Evolutionary conservation across 73 alveolate genomes (phyloP).

Genomic region (Blepharisma japonicum): DNA sequence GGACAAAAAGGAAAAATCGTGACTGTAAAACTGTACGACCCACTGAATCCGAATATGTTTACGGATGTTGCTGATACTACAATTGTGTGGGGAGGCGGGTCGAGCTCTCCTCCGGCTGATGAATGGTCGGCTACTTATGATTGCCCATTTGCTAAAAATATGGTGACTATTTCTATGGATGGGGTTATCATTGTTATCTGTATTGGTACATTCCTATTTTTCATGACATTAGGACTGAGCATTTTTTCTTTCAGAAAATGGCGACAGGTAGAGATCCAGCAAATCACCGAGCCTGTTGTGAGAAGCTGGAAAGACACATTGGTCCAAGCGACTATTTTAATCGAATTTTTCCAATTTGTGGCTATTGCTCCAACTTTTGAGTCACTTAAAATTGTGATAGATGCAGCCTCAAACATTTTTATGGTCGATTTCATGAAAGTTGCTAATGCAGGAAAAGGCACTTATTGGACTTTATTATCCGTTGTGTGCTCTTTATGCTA

Average conservation of each 20-base stretch:
- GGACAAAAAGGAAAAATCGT: background rate
- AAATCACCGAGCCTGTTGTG: background rate
- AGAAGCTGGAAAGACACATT: slow-evolving; percentile 31
- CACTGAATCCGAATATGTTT: slow-evolving; percentile 25
- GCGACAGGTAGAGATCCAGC: slow-evolving; percentile 9
- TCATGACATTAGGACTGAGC: slow-evolving; percentile 25
- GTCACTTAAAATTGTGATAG: slow-evolving; percentile 20
- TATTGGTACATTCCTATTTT: slow-evolving; percentile 9
- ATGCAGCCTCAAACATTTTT: slow-evolving; percentile 26
- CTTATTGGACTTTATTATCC: slow-evolving; percentile 12
- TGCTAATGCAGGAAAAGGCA: background rate
- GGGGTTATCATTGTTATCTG: slow-evolving; percentile 23
- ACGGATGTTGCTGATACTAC: background rate
- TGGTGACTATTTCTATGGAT: background rate
- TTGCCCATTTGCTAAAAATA: slow-evolving; percentile 30
- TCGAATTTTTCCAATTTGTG: slow-evolving; percentile 31
- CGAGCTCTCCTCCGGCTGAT: background rate
- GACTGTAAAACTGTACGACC: slow-evolving; percentile 13
- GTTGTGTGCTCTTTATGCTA: slow-evolving; percentile 23
- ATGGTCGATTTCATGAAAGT: slow-evolving; percentile 26
- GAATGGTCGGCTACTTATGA: background rate
- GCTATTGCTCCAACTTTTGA: slow-evolving; percentile 33
- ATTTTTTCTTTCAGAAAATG: slow-evolving; percentile 20
- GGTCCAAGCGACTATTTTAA: slow-evolving; percentile 12
- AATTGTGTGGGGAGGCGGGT: slow-evolving; percentile 30